These are phyloP conservation scores for Pseudocohnilembus persalinus DNA, from an alignment of 169 alveolate species.

Conservation along the genomic window DNA sequence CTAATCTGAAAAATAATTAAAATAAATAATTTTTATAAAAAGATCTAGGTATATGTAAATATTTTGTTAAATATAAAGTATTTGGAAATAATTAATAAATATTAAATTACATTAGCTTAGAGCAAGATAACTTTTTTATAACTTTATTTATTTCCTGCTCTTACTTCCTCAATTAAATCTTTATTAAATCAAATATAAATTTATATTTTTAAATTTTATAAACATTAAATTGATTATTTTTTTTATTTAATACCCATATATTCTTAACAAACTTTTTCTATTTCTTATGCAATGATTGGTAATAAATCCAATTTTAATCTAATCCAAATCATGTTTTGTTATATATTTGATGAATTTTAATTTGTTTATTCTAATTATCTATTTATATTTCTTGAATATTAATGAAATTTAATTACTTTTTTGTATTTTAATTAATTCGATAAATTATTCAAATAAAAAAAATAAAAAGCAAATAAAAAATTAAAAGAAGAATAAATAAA, in stretches of 20 bases:
- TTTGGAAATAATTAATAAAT: background rate
- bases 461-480: too few species aligned
- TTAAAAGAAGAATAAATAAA: too few species aligned
- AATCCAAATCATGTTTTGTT: slow-evolving; percentile 28
- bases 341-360: too few species aligned
- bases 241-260: slow-evolving; percentile 24
- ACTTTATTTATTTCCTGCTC: slow-evolving; percentile 31
- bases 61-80: too few species aligned
- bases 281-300: slow-evolving; percentile 46
- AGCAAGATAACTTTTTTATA: slow-evolving; percentile 27
- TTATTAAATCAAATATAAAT: background rate
- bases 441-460: too few species aligned
- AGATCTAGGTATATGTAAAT: too few species aligned
- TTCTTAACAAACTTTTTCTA: slow-evolving; percentile 29
- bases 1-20: slow-evolving; percentile 15
- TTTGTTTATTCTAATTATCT: too few species aligned
- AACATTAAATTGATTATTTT: background rate
- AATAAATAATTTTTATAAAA: background rate
- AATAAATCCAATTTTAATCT: slow-evolving; percentile 35
- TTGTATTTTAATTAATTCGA: too few species aligned
- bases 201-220: background rate
- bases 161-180: slow-evolving; percentile 42
- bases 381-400: too few species aligned
- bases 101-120: slow-evolving; percentile 29
- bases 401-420: too few species aligned